Percentiles rank a stretch among this genome's conserved stretches.
phyloP scores from a whole-genome alignment of 2,329 filamentous ascomycete genomes.

The Ceratocystis ficicola region DNA sequence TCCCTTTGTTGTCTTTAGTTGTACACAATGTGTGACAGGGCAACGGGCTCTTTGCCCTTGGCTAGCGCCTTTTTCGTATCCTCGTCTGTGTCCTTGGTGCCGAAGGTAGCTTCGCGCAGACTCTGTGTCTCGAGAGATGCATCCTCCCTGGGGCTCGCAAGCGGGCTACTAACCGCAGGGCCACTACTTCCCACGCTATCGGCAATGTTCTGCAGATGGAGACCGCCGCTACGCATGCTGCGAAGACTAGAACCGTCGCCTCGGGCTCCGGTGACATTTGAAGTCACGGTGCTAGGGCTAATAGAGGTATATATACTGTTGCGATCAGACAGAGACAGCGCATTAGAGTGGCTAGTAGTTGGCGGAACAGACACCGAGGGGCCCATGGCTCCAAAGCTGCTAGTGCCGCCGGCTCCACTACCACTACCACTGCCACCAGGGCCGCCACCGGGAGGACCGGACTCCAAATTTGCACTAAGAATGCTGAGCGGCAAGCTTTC shows the following conservation, averaged over 20 bases:
- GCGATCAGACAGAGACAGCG: conserved; percentile 35
- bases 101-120: background rate
- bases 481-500: conserved; percentile 70
- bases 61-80: background rate
- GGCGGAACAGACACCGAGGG: conserved; percentile 44
- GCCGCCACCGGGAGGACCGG: background rate
- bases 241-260: conserved; percentile 66
- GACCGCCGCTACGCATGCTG: conserved; percentile 60
- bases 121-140: background rate
- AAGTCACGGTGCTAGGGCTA: conserved; percentile 29
- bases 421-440: background rate
- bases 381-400: conserved; percentile 14
- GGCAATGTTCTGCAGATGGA: conserved; percentile 59
- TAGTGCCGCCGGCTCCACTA: background rate
- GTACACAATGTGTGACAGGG: conserved; percentile 8
- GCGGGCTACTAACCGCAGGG: conserved; percentile 40
- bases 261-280: conserved; percentile 21
- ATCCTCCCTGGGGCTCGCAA: conserved; percentile 45
- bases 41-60: background rate
- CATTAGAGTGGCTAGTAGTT: conserved; percentile 70
- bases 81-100: conserved; percentile 1
- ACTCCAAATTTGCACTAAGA: conserved; percentile 52
- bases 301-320: conserved; percentile 62
- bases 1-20: background rate
- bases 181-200: conserved; percentile 71